Evolutionary conservation across 2,329 filamentous ascomycete species (phyloP).

Genomic region (Beauveria scarabaeidicola): DNA sequence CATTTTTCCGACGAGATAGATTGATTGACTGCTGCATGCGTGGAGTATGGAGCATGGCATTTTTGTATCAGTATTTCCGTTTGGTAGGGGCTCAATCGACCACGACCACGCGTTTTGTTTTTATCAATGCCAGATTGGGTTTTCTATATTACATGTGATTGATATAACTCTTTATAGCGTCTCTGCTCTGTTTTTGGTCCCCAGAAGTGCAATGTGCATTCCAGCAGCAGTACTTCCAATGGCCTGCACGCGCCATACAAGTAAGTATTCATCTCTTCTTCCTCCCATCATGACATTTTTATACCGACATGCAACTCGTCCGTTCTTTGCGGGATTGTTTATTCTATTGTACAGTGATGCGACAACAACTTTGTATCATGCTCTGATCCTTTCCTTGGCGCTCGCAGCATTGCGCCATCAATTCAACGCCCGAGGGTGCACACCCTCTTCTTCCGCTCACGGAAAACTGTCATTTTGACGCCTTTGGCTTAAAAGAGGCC

Average conservation of each 20-base stretch:
- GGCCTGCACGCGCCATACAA: neutral
- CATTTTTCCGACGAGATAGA: neutral
- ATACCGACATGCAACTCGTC: neutral
- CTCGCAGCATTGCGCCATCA: neutral
- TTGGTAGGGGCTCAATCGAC: neutral
- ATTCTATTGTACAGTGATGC: constrained; percentile 7
- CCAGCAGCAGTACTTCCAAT: neutral
- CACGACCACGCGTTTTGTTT: neutral
- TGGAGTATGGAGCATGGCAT: constrained; percentile 7
- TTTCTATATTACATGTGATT: neutral
- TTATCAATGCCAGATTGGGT: neutral
- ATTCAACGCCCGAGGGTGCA: neutral
- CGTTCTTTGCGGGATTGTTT: neutral
- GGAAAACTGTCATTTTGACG: neutral
- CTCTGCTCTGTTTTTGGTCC: neutral
- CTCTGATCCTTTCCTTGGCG: neutral
- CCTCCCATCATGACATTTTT: neutral
- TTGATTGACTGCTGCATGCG: neutral
- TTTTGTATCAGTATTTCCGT: neutral
- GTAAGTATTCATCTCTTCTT: neutral
- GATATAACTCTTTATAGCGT: neutral
- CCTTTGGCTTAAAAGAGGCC: constrained; percentile 31
- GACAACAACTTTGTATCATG: neutral
- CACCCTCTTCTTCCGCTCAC: neutral
- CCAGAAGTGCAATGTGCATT: neutral